These are phyloP conservation scores for Isatis tinctoria DNA, from an alignment of 345 rosid species.

Conservation along the genomic window DNA sequence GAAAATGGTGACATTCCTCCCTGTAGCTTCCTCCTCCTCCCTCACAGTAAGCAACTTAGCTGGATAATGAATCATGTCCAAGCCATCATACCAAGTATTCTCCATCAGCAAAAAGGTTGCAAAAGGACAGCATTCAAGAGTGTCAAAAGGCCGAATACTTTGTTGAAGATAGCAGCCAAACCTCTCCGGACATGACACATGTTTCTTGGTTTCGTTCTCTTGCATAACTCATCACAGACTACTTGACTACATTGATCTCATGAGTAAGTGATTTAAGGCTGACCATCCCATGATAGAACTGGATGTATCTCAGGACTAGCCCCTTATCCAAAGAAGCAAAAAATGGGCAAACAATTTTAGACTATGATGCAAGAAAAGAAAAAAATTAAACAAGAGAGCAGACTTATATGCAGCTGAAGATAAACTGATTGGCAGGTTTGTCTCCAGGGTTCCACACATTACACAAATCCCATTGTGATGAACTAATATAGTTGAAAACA, in stretches of 20 bases:
- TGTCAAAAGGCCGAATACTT: not conserved
- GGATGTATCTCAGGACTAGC: slow-evolving; percentile 29
- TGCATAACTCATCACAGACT: slow-evolving; percentile 23
- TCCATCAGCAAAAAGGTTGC: not conserved
- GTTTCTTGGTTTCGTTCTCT: slow-evolving; percentile 2
- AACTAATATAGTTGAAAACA: not conserved
- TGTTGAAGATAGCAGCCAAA: slow-evolving; percentile 10
- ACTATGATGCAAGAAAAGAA: not conserved
- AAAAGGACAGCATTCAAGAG: slow-evolving; percentile 6
- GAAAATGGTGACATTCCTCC: not conserved
- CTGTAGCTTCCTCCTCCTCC: not conserved
- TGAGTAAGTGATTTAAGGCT: slow-evolving; percentile 9
- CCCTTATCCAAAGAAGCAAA: slow-evolving; percentile 31
- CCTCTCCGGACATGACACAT: slow-evolving; percentile 1
- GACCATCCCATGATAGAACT: slow-evolving; percentile 21
- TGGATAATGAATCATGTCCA: not conserved
- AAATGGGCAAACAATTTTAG: slow-evolving; percentile 22
- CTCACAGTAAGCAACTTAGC: not conserved
- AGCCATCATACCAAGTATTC: slow-evolving; percentile 12
- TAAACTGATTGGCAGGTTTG: not conserved
- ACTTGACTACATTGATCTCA: slow-evolving; percentile 26
- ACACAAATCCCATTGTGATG: not conserved
- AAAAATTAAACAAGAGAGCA: not conserved
- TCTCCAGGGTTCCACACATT: slow-evolving; percentile 1
- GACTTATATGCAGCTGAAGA: not conserved